Conservation (phyloP, 1,139 yeast species). For the Yamadazyma taylorii region DNA sequence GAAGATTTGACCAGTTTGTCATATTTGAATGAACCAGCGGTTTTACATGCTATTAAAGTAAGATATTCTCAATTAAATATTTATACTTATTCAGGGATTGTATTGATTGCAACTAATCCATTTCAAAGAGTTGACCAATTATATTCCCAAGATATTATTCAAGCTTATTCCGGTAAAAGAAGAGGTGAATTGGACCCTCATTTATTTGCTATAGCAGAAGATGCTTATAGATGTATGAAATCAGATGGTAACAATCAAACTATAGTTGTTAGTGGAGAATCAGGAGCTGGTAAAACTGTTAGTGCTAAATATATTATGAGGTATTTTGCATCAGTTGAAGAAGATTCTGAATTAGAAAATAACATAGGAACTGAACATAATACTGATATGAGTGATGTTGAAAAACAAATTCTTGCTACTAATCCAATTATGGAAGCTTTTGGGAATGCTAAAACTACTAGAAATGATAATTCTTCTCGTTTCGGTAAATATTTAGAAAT, state of each 20-base stretch:
- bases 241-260: conserved; percentile 85
- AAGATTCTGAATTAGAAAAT: conserved; percentile 41
- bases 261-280: conserved; percentile 95
- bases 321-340: conserved; percentile 94
- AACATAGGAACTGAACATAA: conserved; percentile 45
- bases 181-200: conserved; percentile 97
- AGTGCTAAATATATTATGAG: conserved; percentile 97
- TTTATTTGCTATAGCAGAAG: conserved; percentile 96
- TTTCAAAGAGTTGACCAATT: conserved; percentile 89
- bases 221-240: conserved; percentile 95
- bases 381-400: conserved; percentile 86
- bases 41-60: conserved; percentile 87
- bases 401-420: conserved; percentile 92
- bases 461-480: conserved; percentile 96
- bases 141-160: conserved; percentile 88
- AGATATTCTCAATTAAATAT: conserved; percentile 88
- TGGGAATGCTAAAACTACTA: conserved; percentile 96
- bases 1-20: conserved; percentile 93
- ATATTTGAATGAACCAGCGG: conserved; percentile 94
- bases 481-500: conserved; percentile 96
- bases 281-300: conserved; percentile 98
- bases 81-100: conserved; percentile 96
- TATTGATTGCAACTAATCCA: conserved; percentile 94
- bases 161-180: conserved; percentile 88
- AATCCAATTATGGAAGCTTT: conserved; percentile 98